Evolutionary conservation across 805 yeast species (phyloP).

Genomic region (Wickerhamiella azymoides): DNA sequence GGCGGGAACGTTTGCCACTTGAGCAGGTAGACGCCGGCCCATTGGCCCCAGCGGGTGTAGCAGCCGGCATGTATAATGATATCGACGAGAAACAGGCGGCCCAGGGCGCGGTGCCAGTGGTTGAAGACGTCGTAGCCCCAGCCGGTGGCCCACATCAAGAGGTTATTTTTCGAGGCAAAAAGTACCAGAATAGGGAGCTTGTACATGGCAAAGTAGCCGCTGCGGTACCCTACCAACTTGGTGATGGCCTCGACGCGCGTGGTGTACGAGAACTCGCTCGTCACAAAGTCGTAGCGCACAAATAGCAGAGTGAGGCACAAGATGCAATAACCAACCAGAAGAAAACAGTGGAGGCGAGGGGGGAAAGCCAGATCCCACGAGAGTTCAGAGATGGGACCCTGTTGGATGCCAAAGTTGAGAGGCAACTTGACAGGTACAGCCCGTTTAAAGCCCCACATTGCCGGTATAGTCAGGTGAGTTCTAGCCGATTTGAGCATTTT

Average conservation of each 20-base stretch:
- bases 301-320: slow-evolving; percentile 14
- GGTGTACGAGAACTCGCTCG: slow-evolving; percentile 27
- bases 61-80: slow-evolving; percentile 33
- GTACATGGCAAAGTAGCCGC: slow-evolving; percentile 20
- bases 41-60: slow-evolving; percentile 30
- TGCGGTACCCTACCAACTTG: slow-evolving; percentile 29
- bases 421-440: slow-evolving; percentile 2
- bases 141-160: slow-evolving; percentile 46
- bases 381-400: no score
- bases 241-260: slow-evolving; percentile 8
- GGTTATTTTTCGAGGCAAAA: slow-evolving; percentile 56
- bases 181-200: slow-evolving; percentile 31
- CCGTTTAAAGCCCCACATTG: slow-evolving; percentile 1
- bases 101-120: slow-evolving; percentile 41
- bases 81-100: slow-evolving; percentile 30
- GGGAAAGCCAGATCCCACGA: slow-evolving; percentile 22
- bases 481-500: background rate
- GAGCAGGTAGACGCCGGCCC: slow-evolving; percentile 29
- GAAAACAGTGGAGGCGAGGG: slow-evolving; percentile 28
- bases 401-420: background rate
- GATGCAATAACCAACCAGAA: slow-evolving; percentile 23
- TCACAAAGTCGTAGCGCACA: slow-evolving; percentile 8
- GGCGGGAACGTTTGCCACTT: slow-evolving; percentile 11
- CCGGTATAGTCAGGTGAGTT: slow-evolving; percentile 19
- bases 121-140: slow-evolving; percentile 45